Evolutionary conservation across 2,329 filamentous ascomycete genomes (phyloP).

Genomic region (Penicillium polonicum): DNA sequence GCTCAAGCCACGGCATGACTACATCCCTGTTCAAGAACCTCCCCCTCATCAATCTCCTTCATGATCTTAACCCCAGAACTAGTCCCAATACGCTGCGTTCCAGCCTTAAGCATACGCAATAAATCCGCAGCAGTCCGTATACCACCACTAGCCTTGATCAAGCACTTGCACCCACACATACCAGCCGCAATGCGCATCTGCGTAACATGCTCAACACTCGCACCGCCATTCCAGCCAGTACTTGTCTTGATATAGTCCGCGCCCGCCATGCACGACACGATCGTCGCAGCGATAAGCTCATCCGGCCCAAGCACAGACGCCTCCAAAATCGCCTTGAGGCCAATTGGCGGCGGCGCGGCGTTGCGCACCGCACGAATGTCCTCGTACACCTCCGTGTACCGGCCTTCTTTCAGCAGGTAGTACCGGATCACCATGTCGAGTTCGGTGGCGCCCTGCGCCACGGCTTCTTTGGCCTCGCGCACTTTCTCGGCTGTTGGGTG

Average conservation of each 20-base stretch:
- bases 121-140: constrained; percentile 53
- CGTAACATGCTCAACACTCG: constrained; percentile 52
- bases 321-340: constrained; percentile 60
- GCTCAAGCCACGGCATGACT: constrained; percentile 14
- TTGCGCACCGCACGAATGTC: constrained; percentile 55
- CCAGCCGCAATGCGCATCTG: constrained; percentile 55
- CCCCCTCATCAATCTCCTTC: constrained; percentile 39
- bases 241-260: constrained; percentile 62
- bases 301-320: constrained; percentile 51
- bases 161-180: constrained; percentile 42
- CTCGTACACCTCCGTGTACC: constrained; percentile 52
- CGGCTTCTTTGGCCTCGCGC: constrained; percentile 51
- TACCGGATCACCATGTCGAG: constrained; percentile 62
- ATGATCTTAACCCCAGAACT: constrained; percentile 58
- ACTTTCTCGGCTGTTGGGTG: constrained; percentile 52
- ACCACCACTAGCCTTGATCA: constrained; percentile 61
- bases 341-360: constrained; percentile 44
- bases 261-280: constrained; percentile 52
- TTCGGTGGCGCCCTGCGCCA: constrained; percentile 54
- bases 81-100: constrained; percentile 57
- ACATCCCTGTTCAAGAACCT: constrained; percentile 21
- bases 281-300: constrained; percentile 55
- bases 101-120: constrained; percentile 55
- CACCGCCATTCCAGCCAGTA: constrained; percentile 60
- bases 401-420: constrained; percentile 44